Base-by-base conservation (phyloP, 2,329 filamentous ascomycete genomes). In the Botrytis sinoallii region DNA sequence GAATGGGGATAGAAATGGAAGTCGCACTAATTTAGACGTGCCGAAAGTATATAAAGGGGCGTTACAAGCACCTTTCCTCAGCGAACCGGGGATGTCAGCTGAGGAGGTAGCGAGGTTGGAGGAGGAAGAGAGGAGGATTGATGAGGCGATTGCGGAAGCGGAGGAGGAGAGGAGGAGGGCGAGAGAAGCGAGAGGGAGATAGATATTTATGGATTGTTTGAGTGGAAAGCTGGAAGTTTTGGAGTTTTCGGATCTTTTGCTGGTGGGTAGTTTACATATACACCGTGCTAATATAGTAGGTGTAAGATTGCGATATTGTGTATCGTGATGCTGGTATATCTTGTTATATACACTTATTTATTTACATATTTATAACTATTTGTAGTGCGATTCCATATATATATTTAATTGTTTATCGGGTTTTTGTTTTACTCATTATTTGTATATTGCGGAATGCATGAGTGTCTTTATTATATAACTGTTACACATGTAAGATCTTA, bases 51-150 rank as follows among this genome's bases (percentile, higher is more conserved):
- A 63, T 20, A 55, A 55, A 12, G 65, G 57, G 9, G 22, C 52
- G 32, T 4, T 72, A 0, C 70, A 70, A 16, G 61, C 68, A 48
- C 75, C 77, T 7, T 78, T 77, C 14, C 69, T 79, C 20, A 73
- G 73, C 3, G 77, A 77, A 55, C 75, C 77, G 57, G 76, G 77
- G 6, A 78, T 79, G 77, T 79, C 73, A 46, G 70, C 75, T 1
- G 79, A 79, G 10, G 79, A 81, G 64, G 60, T 77, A 4, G 76
- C 75, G 71, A 74, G 76, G 73, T 69, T 79, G 66, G 79, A 80
- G 55, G 79, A 81, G 35, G 79, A 80, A 64, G 79, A 81, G 76
- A 76, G 78, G 73, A 77, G 76, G 68, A 80, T 80, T 32, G 79
- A 80, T 73, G 77, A 75, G 59, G 79, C 79, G 46, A 80, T 80